Evolutionary conservation across 2,329 filamentous ascomycete genomes (phyloP).

Genomic region (Fusarium sp.): DNA sequence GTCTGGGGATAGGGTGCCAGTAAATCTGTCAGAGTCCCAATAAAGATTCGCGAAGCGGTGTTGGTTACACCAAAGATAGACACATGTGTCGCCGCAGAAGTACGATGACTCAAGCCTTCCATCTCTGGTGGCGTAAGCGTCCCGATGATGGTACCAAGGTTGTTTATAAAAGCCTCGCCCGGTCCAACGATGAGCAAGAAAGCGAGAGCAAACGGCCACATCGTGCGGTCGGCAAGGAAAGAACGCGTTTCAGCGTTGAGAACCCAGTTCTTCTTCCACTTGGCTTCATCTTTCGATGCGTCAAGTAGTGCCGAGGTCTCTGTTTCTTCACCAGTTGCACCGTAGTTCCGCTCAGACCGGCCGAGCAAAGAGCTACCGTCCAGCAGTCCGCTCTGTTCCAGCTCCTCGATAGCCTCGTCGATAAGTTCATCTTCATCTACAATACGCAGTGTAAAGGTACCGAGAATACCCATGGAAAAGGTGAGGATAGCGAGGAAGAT

Average conservation of each 20-base stretch:
- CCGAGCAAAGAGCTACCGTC: constrained; percentile 79
- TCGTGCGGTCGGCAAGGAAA: constrained; percentile 88
- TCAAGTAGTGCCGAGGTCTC: constrained; percentile 57
- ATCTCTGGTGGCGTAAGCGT: constrained; percentile 76
- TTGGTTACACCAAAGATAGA: constrained; percentile 92
- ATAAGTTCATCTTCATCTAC: constrained; percentile 89
- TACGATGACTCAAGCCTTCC: constrained; percentile 55
- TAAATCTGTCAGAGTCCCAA: constrained; percentile 88
- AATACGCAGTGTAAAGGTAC: constrained; percentile 78
- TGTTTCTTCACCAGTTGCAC: constrained; percentile 65
- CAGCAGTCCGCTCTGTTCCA: constrained; percentile 88
- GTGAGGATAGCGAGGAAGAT: constrained; percentile 83
- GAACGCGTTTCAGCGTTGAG: constrained; percentile 89
- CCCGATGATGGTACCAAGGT: constrained; percentile 91
- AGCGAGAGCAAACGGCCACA: constrained; percentile 93
- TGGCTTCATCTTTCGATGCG: constrained; percentile 58
- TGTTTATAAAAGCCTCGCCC: constrained; percentile 98
- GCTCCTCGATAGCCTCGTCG: constrained; percentile 86
- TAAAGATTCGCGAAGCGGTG: constrained; percentile 88
- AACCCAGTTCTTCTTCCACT: constrained; percentile 86
- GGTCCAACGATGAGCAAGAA: constrained; percentile 95
- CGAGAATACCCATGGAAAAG: constrained; percentile 75
- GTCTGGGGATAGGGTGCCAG: constrained; percentile 76
- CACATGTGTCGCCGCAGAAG: constrained; percentile 86
- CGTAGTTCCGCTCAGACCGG: constrained; percentile 67